Evolutionary conservation across 495 filamentous ascomycete genomes (phyloP), one percentile per base, ranked within the genome.

Genomic region (Tirmania nivea): DNA sequence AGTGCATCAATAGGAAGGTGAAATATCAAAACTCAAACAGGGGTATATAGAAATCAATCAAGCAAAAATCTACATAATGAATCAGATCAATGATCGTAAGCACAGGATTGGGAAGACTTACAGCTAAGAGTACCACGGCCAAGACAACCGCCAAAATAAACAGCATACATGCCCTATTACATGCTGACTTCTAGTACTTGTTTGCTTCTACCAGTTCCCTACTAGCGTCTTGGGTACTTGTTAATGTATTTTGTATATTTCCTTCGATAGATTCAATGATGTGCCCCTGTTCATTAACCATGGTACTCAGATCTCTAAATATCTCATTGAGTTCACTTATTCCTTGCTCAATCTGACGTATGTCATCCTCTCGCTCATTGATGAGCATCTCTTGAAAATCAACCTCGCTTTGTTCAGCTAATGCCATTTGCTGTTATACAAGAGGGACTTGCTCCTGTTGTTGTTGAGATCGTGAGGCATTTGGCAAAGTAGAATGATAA

Each of bases 311-410:
- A 69, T 99, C 92, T 42, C 86, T 75, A 73, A 96, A 97, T 34
- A 97, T 73, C 66, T 96, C 90, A 60, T 96, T 96, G 53, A 97
- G 70, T 63, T 97, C 90, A 52, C 84, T 82, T 10, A 97, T 89
- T 55, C 81, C 83, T 63, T 94, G 87, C 69, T 99, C 90, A 62
- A 99, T 96, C 61, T 90, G 85, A 34, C 88, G 80, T 59, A 99
- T 99, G 71, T 96, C 90, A 19, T 81, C 75, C 66, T 99, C 90
- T 16, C 90, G 86, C 72, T 96, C 88, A 56, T 89, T 78, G 64
- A 99, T 96, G 35, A 99, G 70, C 10, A 81, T 78, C 56, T 96
- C 92, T 63, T 99, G 92, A 71, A 96, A 99, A 62, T 96, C 87
- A 51, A 99, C 90, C 61, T 99, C 90, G 62, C 84, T 81, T 65